phyloP scores from a whole-genome alignment of 2,329 filamentous ascomycete genomes.

The Apiospora phragmitis region DNA sequence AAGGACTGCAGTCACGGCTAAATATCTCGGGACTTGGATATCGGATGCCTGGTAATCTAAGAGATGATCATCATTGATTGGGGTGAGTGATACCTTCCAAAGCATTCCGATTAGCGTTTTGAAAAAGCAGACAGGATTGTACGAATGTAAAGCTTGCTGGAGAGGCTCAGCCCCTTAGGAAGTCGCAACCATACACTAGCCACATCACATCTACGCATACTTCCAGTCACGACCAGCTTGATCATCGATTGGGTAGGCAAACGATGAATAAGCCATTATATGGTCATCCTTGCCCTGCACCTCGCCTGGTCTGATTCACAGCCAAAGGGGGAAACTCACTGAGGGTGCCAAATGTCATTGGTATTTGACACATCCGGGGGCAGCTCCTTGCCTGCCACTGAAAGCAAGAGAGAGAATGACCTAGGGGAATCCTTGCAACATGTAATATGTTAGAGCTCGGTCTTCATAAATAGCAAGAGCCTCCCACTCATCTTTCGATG shows the following conservation, averaged over 20 bases:
- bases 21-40: neutral
- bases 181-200: too few relatives aligned
- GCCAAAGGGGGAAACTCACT: neutral
- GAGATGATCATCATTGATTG: neutral
- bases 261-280: neutral
- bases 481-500: neutral
- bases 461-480: neutral
- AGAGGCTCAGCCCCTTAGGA: neutral
- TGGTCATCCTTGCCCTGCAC: neutral
- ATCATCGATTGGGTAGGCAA: neutral
- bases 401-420: too few relatives aligned
- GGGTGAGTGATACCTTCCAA: neutral
- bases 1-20: neutral
- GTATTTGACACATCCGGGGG: too few relatives aligned
- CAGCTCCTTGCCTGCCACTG: too few relatives aligned
- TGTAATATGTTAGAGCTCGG: neutral
- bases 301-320: neutral
- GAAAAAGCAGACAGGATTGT: neutral
- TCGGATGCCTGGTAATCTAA: too few relatives aligned
- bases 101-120: neutral
- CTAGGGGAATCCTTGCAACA: neutral
- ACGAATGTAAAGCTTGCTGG: neutral
- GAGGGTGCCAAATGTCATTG: too few relatives aligned
- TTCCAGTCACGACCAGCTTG: neutral
- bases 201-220: too few relatives aligned